Conservation (phyloP, 2,329 filamentous ascomycete species). For the Xylaria sp. region DNA sequence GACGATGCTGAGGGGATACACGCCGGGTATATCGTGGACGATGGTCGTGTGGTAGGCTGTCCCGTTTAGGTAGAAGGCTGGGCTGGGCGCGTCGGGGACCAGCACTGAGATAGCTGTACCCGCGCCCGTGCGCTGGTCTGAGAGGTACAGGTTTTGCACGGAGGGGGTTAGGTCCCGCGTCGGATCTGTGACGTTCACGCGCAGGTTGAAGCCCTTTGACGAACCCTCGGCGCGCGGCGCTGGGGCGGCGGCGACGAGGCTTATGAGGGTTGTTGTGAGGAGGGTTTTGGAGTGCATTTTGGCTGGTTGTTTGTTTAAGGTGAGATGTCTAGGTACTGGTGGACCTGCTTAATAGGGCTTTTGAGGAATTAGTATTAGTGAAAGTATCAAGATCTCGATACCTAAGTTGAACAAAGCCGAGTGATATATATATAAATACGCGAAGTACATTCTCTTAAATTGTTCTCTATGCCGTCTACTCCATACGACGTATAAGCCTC, state of each 20-base stretch:
- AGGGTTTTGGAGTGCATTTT: conserved; percentile 19
- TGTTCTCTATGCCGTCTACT: neutral
- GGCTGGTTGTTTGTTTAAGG: neutral
- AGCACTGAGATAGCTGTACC: conserved; percentile 15
- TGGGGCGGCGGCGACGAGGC: conserved; percentile 14
- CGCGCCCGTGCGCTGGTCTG: conserved; percentile 9
- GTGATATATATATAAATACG: neutral
- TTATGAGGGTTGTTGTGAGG: conserved; percentile 7
- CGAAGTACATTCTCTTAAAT: neutral
- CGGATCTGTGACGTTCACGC: conserved; percentile 8
- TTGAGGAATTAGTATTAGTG: neutral
- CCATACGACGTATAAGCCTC: neutral
- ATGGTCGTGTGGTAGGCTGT: conserved; percentile 22
- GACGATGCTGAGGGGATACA: conserved; percentile 23
- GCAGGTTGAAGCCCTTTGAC: conserved; percentile 30
- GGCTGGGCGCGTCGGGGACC: neutral
- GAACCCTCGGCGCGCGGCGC: neutral
- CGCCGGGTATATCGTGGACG: conserved; percentile 19
- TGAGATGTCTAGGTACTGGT: neutral
- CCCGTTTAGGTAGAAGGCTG: conserved; percentile 27
- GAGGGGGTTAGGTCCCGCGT: neutral
- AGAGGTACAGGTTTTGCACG: conserved; percentile 7
- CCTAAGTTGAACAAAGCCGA: neutral
- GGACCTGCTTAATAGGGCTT: neutral
- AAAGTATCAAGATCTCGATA: neutral